Evolutionary conservation across 2,329 filamentous ascomycete species (phyloP).

Genomic region (Aplosporella prunicola): DNA sequence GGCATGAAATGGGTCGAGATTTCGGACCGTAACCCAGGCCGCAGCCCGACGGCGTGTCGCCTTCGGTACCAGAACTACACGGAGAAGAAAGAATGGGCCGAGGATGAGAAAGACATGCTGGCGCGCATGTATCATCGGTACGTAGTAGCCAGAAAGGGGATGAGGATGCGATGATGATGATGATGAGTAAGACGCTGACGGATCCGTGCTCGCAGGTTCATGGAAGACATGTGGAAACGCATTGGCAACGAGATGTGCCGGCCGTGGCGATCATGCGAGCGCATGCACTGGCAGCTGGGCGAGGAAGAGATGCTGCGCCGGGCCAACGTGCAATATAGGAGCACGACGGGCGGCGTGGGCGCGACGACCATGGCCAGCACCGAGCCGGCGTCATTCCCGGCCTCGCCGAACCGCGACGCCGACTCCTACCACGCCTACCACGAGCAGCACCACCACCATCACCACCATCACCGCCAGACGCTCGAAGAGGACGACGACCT

Average conservation of each 20-base stretch:
- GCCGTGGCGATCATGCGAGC: constrained; percentile 90
- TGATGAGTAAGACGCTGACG: constrained; percentile 12
- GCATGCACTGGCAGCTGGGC: constrained; percentile 96
- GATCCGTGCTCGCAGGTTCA: constrained; percentile 57
- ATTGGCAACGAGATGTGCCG: constrained; percentile 91
- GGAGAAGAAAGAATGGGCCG: constrained; percentile 87
- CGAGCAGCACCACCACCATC: not conserved
- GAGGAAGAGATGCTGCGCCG: constrained; percentile 89
- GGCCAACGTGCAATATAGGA: constrained; percentile 78
- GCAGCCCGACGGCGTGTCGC: constrained; percentile 88
- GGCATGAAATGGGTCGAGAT: constrained; percentile 99
- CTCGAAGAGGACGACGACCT: constrained; percentile 17
- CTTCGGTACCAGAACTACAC: constrained; percentile 97
- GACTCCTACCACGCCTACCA: constrained; percentile 14
- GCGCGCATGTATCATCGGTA: constrained; percentile 91
- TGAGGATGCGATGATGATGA: too few species aligned
- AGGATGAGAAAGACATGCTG: constrained; percentile 96
- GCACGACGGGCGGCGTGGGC: constrained; percentile 35
- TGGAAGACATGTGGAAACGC: constrained; percentile 95
- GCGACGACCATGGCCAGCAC: constrained; percentile 12
- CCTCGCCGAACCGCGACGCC: constrained; percentile 22
- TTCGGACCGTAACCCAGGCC: constrained; percentile 77
- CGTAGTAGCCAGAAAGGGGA: too few species aligned
- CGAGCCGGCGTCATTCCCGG: constrained; percentile 25
- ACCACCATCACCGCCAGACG: too few species aligned